These are phyloP conservation scores for Hansenula sp. DNA, from an alignment of 1,139 yeast genomes.

Conservation along the genomic window DNA sequence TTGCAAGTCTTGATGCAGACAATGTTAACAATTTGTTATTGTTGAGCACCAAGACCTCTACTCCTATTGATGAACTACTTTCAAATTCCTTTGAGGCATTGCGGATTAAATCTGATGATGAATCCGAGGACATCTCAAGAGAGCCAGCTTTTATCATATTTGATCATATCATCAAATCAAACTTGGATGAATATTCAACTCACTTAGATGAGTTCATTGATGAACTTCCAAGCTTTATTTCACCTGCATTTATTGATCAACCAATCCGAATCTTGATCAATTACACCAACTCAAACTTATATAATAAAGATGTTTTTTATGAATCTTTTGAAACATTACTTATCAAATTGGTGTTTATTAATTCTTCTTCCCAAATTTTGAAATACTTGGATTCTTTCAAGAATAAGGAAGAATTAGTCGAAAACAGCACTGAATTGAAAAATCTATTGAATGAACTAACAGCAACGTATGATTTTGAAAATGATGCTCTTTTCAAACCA, in stretches of 20 bases:
- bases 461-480: slow-evolving; percentile 22
- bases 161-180: slow-evolving; percentile 23
- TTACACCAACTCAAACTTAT: slow-evolving; percentile 25
- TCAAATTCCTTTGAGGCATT: slow-evolving; percentile 10
- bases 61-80: slow-evolving; percentile 7
- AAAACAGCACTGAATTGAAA: slow-evolving; percentile 26
- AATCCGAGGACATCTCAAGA: slow-evolving; percentile 20
- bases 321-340: slow-evolving; percentile 27
- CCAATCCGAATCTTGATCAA: slow-evolving; percentile 26
- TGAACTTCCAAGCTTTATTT: slow-evolving; percentile 28
- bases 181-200: slow-evolving; percentile 13
- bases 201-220: slow-evolving; percentile 27
- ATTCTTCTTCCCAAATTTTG: slow-evolving; percentile 16
- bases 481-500: slow-evolving; percentile 23
- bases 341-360: slow-evolving; percentile 18
- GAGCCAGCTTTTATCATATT: slow-evolving; percentile 25
- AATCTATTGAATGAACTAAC: slow-evolving; percentile 28
- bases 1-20: not conserved
- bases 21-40: not conserved
- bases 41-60: not conserved
- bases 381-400: slow-evolving; percentile 20
- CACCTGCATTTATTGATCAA: slow-evolving; percentile 23
- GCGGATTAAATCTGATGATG: slow-evolving; percentile 19
- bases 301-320: slow-evolving; percentile 19
- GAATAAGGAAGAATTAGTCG: slow-evolving; percentile 12